A percentile compares a stretch with the other conserved stretches of the same genome.
Evolutionary conservation across 1,139 yeast genomes (phyloP).

Genomic region (Protomyces pachydermus): DNA sequence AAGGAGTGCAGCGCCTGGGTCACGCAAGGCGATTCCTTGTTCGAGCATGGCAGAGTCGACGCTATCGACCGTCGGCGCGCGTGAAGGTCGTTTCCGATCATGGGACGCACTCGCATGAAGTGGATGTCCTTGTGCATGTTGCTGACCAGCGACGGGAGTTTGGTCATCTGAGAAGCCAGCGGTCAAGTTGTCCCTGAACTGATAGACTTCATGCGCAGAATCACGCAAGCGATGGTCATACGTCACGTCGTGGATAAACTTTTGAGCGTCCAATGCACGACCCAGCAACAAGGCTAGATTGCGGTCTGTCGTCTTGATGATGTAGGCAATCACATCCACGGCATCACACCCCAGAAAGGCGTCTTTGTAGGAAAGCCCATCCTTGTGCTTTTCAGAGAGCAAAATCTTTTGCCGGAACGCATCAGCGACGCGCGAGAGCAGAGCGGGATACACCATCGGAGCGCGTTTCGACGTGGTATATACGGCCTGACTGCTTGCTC

Average conservation of each 20-base stretch:
- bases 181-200: constrained; percentile 53
- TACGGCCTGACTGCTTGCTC: constrained; percentile 17
- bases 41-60: constrained; percentile 8
- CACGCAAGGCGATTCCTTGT: constrained; percentile 7
- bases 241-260: constrained; percentile 90
- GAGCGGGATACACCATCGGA: constrained; percentile 80
- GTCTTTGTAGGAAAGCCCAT: constrained; percentile 91
- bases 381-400: constrained; percentile 76
- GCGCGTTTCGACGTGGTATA: constrained; percentile 22
- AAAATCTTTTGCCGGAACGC: constrained; percentile 67
- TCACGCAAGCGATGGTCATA: constrained; percentile 90
- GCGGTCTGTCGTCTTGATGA: constrained; percentile 84
- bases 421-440: constrained; percentile 77
- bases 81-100: constrained; percentile 19
- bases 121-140: constrained; percentile 7
- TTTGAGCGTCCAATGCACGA: constrained; percentile 89
- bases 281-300: constrained; percentile 84
- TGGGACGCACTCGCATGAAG: constrained; percentile 2
- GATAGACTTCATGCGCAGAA: constrained; percentile 80
- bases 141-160: constrained; percentile 13
- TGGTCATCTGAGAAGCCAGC: constrained; percentile 26
- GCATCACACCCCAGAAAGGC: constrained; percentile 94
- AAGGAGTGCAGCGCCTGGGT: constrained; percentile 8
- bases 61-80: constrained; percentile 24
- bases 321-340: constrained; percentile 77